A percentile compares a stretch with the other conserved stretches of the same genome.
phyloP scores from a whole-genome alignment of 345 rosid genomes.

The Citrus reticulata region DNA sequence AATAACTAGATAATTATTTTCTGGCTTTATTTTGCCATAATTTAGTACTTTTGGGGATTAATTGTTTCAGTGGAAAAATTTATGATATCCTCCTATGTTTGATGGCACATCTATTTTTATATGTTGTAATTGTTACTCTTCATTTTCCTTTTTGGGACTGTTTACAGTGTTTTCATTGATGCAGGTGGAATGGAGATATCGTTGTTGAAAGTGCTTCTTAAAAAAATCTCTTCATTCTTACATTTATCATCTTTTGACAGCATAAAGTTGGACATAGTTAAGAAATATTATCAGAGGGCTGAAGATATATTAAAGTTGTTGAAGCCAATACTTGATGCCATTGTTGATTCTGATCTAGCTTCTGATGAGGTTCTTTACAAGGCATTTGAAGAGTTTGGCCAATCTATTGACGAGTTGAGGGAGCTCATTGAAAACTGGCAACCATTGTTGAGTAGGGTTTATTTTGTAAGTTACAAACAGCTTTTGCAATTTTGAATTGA shows the following conservation, averaged over 20 bases:
- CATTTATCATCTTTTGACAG: conserved; percentile 55
- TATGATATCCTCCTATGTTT: not conserved
- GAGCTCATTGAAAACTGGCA: conserved; percentile 73
- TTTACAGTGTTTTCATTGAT: conserved; percentile 9
- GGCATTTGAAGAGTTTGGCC: conserved; percentile 59
- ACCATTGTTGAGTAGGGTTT: conserved; percentile 72
- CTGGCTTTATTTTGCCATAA: not conserved
- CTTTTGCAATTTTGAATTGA: conserved; percentile 2
- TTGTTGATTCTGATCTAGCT: conserved; percentile 53
- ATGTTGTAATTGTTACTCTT: not conserved
- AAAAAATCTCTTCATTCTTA: conserved; percentile 60
- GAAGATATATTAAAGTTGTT: conserved; percentile 75
- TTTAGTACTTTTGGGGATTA: not conserved
- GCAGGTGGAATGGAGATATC: conserved; percentile 84
- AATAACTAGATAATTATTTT: not conserved
- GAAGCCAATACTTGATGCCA: conserved; percentile 66
- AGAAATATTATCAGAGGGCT: conserved; percentile 59
- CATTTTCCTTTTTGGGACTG: conserved; percentile 5
- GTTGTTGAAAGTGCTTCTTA: conserved; percentile 56
- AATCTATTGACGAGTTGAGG: conserved; percentile 59
- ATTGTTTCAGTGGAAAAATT: not conserved
- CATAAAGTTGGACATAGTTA: conserved; percentile 58
- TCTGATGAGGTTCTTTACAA: conserved; percentile 55
- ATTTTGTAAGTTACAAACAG: conserved; percentile 59
- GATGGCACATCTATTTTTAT: not conserved